phyloP scores from a whole-genome alignment of 805 yeast species.

The Schizosaccharomyces lindneri region DNA sequence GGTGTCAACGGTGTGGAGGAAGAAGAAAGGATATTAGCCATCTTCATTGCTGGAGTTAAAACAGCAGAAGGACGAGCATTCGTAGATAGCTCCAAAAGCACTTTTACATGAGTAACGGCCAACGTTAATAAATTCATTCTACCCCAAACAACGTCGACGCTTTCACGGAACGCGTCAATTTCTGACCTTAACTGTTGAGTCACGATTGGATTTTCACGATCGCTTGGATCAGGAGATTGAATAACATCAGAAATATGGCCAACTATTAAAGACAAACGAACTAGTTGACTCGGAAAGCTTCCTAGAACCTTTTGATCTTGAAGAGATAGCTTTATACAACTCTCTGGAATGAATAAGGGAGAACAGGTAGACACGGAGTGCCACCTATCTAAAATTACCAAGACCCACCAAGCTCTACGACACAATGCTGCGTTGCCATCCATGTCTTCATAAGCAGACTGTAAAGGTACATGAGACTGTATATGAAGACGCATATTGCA shows the following conservation, averaged over 20 bases:
- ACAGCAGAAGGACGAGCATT: conserved; percentile 7
- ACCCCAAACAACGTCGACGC: conserved; percentile 10
- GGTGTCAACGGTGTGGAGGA: conserved; percentile 6
- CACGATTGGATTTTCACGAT: conserved; percentile 3
- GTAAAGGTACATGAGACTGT: conserved; percentile 6
- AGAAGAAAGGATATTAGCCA: conserved; percentile 4
- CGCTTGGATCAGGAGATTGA: conserved; percentile 4
- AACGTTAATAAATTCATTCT: conserved; percentile 6
- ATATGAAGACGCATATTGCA: conserved; percentile 9
- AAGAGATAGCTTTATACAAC: conserved; percentile 7
- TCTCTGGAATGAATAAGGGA: conserved; percentile 11
- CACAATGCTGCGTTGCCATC: conserved; percentile 8
- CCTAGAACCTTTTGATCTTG: conserved; percentile 7
- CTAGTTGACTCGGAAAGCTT: conserved; percentile 5
- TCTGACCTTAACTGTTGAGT: conserved; percentile 7
- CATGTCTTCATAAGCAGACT: conserved; percentile 5
- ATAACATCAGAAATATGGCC: conserved; percentile 9
- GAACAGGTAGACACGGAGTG: conserved; percentile 8
- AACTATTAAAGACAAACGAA: conserved; percentile 8
- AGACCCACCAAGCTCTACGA: conserved; percentile 11
- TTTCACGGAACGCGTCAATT: conserved; percentile 9
- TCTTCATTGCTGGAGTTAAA: conserved; percentile 8
- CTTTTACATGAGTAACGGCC: conserved; percentile 8
- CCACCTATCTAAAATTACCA: conserved; percentile 12
- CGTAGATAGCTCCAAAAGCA: conserved; percentile 5